Conservation (phyloP, 345 rosid genomes). For the Camelina neglecta region DNA sequence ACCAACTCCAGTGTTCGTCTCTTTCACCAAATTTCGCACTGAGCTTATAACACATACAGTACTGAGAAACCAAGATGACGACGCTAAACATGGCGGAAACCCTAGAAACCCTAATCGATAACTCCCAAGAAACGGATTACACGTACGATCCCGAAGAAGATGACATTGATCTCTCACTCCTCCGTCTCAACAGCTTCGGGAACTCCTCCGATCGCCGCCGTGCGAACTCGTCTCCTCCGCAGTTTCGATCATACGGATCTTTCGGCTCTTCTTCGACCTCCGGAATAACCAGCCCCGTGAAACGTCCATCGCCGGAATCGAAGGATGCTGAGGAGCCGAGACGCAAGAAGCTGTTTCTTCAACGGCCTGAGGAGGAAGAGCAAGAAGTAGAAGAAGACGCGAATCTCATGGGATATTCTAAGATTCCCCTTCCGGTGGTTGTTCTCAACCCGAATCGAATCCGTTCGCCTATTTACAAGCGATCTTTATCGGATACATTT, state of each 20-base stretch:
- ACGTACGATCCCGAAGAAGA: constrained; percentile 42
- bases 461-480: constrained; percentile 36
- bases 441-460: constrained; percentile 30
- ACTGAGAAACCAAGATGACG: background rate
- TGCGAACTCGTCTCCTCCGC: constrained; percentile 47
- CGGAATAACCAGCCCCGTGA: constrained; percentile 34
- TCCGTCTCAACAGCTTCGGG: constrained; percentile 48
- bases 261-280: constrained; percentile 41
- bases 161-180: constrained; percentile 43
- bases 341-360: constrained; percentile 42
- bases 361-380: constrained; percentile 30
- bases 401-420: constrained; percentile 38
- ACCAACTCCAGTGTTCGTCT: constrained; percentile 13
- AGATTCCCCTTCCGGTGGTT: constrained; percentile 37
- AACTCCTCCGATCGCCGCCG: constrained; percentile 45
- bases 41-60: too few species aligned
- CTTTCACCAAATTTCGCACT: background rate
- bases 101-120: constrained; percentile 27
- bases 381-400: constrained; percentile 13
- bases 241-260: constrained; percentile 41
- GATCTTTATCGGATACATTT: constrained; percentile 46
- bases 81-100: constrained; percentile 34
- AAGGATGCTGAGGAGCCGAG: constrained; percentile 40
- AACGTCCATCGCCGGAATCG: constrained; percentile 44
- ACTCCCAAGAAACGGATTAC: constrained; percentile 27